Evolutionary conservation across 371 early-diverging fungal species (phyloP), one percentile per base, ranked within the genome.

Genomic region (Haplosporangium sp.): DNA sequence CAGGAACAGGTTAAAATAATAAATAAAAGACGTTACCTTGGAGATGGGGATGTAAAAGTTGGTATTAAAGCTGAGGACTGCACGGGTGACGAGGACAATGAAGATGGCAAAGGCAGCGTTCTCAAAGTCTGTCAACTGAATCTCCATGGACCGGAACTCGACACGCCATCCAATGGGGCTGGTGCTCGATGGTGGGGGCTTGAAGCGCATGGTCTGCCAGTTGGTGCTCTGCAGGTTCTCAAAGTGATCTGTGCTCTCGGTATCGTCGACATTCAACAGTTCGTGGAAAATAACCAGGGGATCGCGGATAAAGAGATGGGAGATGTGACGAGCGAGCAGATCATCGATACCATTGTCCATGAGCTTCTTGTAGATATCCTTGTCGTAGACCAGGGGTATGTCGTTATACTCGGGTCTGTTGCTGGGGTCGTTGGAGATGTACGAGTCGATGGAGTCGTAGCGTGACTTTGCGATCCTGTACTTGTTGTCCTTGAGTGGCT

Each of bases 201-300:
- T 99, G 87, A 99, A 98, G 13, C 99, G 91, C 90, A 99, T 94
- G 12, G 97, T 96, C 85, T 99, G 98, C 99, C 99, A 99, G 83
- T 99, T 99, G 57, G 99, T 99, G 23, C 95, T 95, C 88, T 99
- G 99, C 55, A 99, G 89, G 83, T 99, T 99, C 88, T 96, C 99
- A 86, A 99, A 99, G 79, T 99, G 99, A 84, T 99, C 98, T 0
- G 95, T 91, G 20, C 91, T 91, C 57, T 84, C 79, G 72, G 98
- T 93, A 79, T 98, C 96, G 62, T 95, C 93, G 41, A 96, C 85
- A 13, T 80, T 56, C 60, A 98, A 82, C 37, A 95, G 81, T 74
- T 99, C 98, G 74, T 91, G 83, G 74, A 95, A 99, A 21, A 98
- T 90, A 12, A 99, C 97, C 42, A 99, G 87, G 43, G 99, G 99